These are phyloP conservation scores for Begonia fuchsioides DNA, from an alignment of 306 rosid genomes.

Conservation along the genomic window DNA sequence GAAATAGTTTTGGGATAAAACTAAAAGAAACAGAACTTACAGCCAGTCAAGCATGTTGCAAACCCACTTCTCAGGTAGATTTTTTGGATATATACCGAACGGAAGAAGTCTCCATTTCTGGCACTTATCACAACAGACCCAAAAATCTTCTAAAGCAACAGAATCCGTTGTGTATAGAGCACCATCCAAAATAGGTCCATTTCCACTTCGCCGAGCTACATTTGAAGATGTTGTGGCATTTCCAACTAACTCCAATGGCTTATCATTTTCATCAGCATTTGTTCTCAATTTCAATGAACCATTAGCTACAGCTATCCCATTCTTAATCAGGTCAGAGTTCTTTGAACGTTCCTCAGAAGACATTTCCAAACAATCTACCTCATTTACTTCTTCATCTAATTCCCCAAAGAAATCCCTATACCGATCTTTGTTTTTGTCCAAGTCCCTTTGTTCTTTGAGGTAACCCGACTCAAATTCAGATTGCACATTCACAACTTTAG, in stretches of 20 bases:
- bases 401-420: slow-evolving; percentile 58
- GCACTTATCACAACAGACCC: slow-evolving; percentile 75
- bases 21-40: slow-evolving; percentile 45
- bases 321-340: slow-evolving; percentile 30
- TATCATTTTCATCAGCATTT: slow-evolving; percentile 34
- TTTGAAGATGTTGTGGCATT: slow-evolving; percentile 28
- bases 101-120: slow-evolving; percentile 66
- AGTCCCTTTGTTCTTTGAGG: slow-evolving; percentile 24
- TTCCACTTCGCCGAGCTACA: slow-evolving; percentile 18
- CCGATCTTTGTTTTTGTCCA: slow-evolving; percentile 28
- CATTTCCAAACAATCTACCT: slow-evolving; percentile 20
- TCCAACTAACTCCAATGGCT: slow-evolving; percentile 21
- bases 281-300: slow-evolving; percentile 32
- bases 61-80: slow-evolving; percentile 71
- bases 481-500: slow-evolving; percentile 17
- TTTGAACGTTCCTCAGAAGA: slow-evolving; percentile 30
- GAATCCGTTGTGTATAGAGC: slow-evolving; percentile 15
- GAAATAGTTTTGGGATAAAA: background rate
- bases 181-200: slow-evolving; percentile 19
- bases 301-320: slow-evolving; percentile 17
- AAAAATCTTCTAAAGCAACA: slow-evolving; percentile 34
- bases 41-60: slow-evolving; percentile 80
- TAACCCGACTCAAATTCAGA: slow-evolving; percentile 36
- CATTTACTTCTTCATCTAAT: slow-evolving; percentile 37
- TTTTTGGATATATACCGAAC: slow-evolving; percentile 35